Evolutionary conservation across 495 filamentous ascomycete genomes (phyloP).

Genomic region (Trichoderma erinaceum): DNA sequence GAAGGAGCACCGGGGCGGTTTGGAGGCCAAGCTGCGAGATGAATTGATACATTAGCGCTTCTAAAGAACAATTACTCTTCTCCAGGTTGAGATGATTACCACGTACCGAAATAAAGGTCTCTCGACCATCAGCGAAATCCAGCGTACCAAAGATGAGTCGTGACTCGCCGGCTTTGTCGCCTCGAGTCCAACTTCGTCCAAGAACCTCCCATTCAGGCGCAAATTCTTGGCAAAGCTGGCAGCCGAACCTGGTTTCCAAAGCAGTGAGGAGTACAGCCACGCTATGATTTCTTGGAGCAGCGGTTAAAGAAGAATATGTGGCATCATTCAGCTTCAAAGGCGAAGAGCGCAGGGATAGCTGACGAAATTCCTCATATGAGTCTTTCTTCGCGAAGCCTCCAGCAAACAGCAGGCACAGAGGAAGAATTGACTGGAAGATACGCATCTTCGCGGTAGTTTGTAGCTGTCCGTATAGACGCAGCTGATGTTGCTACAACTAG

Average conservation of each 20-base stretch:
- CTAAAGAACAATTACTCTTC: background rate
- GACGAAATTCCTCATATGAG: constrained; percentile 61
- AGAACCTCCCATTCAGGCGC: constrained; percentile 92
- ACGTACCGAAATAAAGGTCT: constrained; percentile 80
- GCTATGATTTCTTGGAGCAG: constrained; percentile 74
- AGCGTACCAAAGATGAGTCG: constrained; percentile 76
- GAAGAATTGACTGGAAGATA: constrained; percentile 52
- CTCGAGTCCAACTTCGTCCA: constrained; percentile 77
- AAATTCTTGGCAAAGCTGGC: constrained; percentile 81
- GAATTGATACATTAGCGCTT: background rate
- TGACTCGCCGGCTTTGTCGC: constrained; percentile 64
- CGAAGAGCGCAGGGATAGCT: constrained; percentile 56
- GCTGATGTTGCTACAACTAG: constrained; percentile 14
- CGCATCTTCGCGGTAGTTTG: constrained; percentile 38
- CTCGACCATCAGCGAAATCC: constrained; percentile 81
- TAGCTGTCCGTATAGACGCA: background rate
- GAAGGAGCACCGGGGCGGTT: constrained; percentile 82
- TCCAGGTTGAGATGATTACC: background rate
- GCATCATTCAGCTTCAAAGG: constrained; percentile 72
- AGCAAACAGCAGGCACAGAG: constrained; percentile 46
- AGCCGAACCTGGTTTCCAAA: constrained; percentile 76
- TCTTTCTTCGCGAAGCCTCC: constrained; percentile 51
- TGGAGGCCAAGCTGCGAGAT: constrained; percentile 73
- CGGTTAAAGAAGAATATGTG: constrained; percentile 67
- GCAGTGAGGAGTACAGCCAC: constrained; percentile 82